These are phyloP conservation scores for Mimosa pudica DNA, from an alignment of 306 rosid species.

Conservation along the genomic window DNA sequence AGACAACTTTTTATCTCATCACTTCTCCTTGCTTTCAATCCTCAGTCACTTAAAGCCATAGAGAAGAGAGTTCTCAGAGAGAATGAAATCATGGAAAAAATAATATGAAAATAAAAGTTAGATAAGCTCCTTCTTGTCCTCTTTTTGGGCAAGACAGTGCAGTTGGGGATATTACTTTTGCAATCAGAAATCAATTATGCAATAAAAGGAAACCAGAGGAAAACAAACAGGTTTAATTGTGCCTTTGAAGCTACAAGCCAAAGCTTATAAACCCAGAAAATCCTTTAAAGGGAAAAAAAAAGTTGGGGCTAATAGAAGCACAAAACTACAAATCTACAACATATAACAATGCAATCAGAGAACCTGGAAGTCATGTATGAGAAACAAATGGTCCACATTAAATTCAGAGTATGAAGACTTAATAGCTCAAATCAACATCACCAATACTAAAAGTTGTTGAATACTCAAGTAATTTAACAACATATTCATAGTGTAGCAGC, in stretches of 20 bases:
- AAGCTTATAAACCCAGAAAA: background rate
- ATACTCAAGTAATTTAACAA: background rate
- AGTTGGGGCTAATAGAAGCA: background rate
- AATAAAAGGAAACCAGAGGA: background rate
- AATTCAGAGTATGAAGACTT: slow-evolving; percentile 35
- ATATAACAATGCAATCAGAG: slow-evolving; percentile 46
- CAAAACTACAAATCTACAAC: background rate
- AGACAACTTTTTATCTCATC: slow-evolving; percentile 35
- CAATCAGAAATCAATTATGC: background rate
- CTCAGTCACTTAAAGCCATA: background rate
- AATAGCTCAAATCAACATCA: background rate
- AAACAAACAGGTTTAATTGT: background rate
- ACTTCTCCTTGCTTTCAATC: background rate
- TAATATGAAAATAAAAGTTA: background rate
- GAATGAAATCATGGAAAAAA: background rate
- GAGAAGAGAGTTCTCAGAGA: background rate
- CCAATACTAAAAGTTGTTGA: background rate
- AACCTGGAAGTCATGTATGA: slow-evolving; percentile 47
- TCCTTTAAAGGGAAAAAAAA: background rate
- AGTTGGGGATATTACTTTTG: background rate
- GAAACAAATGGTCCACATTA: slow-evolving; percentile 34
- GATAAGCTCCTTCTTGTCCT: background rate
- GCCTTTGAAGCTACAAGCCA: background rate
- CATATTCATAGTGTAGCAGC: background rate
- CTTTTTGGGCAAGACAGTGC: background rate